These are phyloP conservation scores for Rosa chinensis DNA, from an alignment of 306 rosid genomes.

Conservation along the genomic window DNA sequence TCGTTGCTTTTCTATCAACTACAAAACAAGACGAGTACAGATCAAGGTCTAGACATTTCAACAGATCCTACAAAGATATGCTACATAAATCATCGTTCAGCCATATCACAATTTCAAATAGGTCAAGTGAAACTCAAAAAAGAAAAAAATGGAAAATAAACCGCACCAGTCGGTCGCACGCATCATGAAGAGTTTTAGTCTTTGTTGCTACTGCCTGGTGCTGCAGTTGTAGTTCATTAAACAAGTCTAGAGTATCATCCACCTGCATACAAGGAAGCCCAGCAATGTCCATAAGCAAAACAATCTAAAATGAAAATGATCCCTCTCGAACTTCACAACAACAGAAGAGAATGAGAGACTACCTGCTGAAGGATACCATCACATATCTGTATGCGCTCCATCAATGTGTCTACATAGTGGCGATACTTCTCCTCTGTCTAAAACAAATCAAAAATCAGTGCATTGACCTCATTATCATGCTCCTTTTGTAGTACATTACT, in stretches of 20 bases:
- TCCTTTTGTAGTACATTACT: background rate
- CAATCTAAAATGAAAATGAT: background rate
- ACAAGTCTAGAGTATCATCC: conserved; percentile 77
- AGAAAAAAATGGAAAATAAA: conserved; percentile 24
- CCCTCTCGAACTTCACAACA: background rate
- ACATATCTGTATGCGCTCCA: conserved; percentile 89
- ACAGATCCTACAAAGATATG: background rate
- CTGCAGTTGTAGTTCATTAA: conserved; percentile 81
- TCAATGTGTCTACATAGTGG: conserved; percentile 76
- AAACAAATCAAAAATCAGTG: background rate
- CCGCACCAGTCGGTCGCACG: conserved; percentile 84
- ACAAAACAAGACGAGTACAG: conserved; percentile 23
- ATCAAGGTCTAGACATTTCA: background rate
- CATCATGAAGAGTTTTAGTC: conserved; percentile 98
- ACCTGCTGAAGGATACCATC: conserved; percentile 88
- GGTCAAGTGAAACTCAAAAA: conserved; percentile 10
- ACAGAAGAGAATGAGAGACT: conserved; percentile 7
- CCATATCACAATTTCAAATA: background rate
- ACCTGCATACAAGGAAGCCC: conserved; percentile 53
- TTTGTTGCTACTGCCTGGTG: conserved; percentile 96
- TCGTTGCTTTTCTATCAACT: conserved; percentile 92
- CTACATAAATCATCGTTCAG: background rate
- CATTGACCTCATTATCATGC: conserved; percentile 19
- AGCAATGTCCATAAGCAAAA: conserved; percentile 25
- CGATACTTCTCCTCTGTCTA: conserved; percentile 99